Conservation (phyloP, 2,329 filamentous ascomycete genomes). For the Trichothecium roseum region DNA sequence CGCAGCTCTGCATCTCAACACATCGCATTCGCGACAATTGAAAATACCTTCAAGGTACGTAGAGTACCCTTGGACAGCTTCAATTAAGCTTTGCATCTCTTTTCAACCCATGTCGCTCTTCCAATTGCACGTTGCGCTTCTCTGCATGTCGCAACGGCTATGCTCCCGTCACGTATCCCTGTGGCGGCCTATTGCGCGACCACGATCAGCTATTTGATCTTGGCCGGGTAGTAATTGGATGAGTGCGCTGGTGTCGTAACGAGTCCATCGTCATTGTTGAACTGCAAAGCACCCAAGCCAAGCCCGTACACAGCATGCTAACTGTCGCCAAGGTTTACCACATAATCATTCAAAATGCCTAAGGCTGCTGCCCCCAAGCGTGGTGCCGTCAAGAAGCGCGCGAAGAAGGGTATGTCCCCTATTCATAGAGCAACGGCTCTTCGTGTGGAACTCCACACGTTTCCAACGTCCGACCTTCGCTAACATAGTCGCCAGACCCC, state of each 20-base stretch:
- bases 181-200: not conserved
- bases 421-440: not conserved
- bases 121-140: slow-evolving; percentile 21
- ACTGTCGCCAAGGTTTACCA: slow-evolving; percentile 1
- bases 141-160: not conserved
- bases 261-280: too few species aligned
- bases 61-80: slow-evolving; percentile 10
- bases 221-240: too few species aligned
- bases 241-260: too few species aligned
- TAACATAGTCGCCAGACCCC: slow-evolving; percentile 52
- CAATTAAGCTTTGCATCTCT: slow-evolving; percentile 24
- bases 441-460: not conserved
- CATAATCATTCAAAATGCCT: slow-evolving; percentile 37
- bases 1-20: slow-evolving; percentile 8
- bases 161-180: too few species aligned
- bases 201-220: too few species aligned
- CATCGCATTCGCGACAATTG: slow-evolving; percentile 5
- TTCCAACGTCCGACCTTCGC: slow-evolving; percentile 1
- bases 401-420: slow-evolving; percentile 47
- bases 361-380: slow-evolving; percentile 44
- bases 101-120: slow-evolving; percentile 17
- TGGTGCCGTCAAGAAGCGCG: slow-evolving; percentile 41
- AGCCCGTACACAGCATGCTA: not conserved
- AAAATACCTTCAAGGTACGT: slow-evolving; percentile 24
- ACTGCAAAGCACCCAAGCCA: not conserved